A percentile compares a stretch with the other conserved stretches of the same genome.
Evolutionary conservation across 148 eudicot species (phyloP).

Genomic region (Persicaria maculosa): DNA sequence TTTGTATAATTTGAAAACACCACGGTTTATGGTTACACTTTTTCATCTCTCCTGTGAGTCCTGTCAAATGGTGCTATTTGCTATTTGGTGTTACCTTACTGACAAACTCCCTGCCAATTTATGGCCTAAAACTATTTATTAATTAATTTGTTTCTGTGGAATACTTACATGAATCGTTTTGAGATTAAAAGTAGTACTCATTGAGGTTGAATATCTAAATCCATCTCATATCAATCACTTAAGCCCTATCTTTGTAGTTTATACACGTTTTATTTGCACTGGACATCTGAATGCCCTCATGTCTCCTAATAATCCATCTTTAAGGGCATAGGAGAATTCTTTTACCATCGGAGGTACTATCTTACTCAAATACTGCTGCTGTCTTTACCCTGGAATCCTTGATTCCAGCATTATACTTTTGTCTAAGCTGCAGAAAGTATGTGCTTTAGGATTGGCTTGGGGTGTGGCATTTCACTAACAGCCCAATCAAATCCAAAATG

Average conservation of each 20-base stretch:
- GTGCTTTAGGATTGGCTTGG: constrained; percentile 3
- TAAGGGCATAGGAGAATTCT: neutral
- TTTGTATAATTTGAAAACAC: neutral
- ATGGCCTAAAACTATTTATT: neutral
- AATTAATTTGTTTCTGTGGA: neutral
- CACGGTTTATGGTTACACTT: neutral
- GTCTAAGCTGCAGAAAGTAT: constrained; percentile 1
- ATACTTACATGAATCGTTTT: neutral
- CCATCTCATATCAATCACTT: constrained; percentile 1
- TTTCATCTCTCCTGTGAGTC: neutral
- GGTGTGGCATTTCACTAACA: neutral
- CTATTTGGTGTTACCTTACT: neutral
- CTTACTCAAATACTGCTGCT: neutral
- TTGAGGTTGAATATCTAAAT: neutral
- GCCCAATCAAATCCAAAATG: neutral
- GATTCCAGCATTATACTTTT: constrained; percentile 2
- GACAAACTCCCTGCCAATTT: neutral
- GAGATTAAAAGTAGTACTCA: neutral
- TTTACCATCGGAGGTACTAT: neutral
- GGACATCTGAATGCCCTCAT: neutral
- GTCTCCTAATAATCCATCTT: neutral
- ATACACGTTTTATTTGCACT: neutral
- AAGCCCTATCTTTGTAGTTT: neutral
- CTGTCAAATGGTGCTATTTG: neutral
- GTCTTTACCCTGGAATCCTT: neutral